A percentile compares a stretch with the other conserved stretches of the same genome.
Conservation (phyloP, 2,329 filamentous ascomycete species). For the Colletotrichum horii region DNA sequence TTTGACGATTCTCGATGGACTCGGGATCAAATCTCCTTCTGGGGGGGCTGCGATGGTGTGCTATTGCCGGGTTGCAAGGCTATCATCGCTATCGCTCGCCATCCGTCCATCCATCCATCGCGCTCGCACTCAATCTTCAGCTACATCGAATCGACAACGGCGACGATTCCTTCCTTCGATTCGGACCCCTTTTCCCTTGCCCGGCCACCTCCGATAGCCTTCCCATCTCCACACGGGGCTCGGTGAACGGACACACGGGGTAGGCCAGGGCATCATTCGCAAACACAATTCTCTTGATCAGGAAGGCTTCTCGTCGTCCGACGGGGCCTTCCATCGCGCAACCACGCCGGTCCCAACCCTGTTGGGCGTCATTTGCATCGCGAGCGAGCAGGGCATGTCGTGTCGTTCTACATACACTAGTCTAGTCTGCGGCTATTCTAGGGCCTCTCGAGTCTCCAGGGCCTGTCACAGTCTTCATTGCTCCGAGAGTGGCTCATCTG, state of each 20-base stretch:
- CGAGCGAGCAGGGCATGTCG: not conserved
- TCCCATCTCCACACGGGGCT: not conserved
- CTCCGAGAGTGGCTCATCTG: constrained; percentile 4
- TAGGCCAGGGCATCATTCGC: not conserved
- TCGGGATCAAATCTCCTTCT: not conserved
- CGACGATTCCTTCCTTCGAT: not conserved
- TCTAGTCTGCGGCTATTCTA: not conserved
- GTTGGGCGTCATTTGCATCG: not conserved
- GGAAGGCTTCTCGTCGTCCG: not conserved
- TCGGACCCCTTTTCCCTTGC: not conserved
- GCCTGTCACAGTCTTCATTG: not conserved
- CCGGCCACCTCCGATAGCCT: constrained; percentile 14
- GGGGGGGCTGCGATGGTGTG: not conserved
- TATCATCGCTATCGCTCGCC: not conserved
- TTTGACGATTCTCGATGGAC: constrained; percentile 1
- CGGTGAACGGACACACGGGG: not conserved
- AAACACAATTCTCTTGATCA: not conserved
- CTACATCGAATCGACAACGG: not conserved
- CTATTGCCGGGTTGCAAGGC: not conserved
- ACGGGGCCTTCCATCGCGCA: not conserved
- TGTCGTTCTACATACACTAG: not conserved
- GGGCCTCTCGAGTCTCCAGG: not conserved
- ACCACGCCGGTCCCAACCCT: not conserved
- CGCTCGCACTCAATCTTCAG: not conserved
- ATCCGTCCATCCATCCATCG: not conserved